Evolutionary conservation across 768 basidiomycete genomes (phyloP).

Genomic region (Boletus insuetus): DNA sequence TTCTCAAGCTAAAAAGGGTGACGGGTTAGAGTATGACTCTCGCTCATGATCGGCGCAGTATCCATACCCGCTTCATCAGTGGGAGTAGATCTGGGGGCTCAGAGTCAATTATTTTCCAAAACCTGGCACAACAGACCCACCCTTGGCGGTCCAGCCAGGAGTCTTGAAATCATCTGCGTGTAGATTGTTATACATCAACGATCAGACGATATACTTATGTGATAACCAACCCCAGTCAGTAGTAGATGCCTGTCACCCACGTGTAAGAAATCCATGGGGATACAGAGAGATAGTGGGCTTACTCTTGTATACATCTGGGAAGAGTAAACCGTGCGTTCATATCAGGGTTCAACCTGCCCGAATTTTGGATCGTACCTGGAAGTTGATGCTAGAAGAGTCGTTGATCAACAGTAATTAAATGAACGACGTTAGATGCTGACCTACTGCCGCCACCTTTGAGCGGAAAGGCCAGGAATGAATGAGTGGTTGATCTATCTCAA

Average conservation of each 20-base stretch:
- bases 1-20: slow-evolving; percentile 54
- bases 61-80: slow-evolving; percentile 61
- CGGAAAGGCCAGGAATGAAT: background rate
- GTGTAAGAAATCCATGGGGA: background rate
- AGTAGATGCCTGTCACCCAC: slow-evolving; percentile 50
- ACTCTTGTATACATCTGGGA: too few species aligned
- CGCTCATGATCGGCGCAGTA: background rate
- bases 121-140: slow-evolving; percentile 28
- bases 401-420: too few species aligned
- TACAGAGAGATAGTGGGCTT: too few species aligned
- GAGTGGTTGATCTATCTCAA: background rate
- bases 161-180: slow-evolving; percentile 67
- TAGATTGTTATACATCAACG: background rate
- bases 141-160: slow-evolving; percentile 64
- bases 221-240: slow-evolving; percentile 60
- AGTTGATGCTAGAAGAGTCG: too few species aligned
- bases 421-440: too few species aligned
- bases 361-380: too few species aligned
- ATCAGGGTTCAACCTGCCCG: too few species aligned
- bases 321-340: too few species aligned
- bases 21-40: background rate
- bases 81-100: slow-evolving; percentile 53
- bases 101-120: background rate
- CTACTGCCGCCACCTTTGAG: too few species aligned
- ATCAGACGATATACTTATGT: background rate